Base-by-base conservation (phyloP, 129 eudicot species). In the Flaveria robusta region DNA sequence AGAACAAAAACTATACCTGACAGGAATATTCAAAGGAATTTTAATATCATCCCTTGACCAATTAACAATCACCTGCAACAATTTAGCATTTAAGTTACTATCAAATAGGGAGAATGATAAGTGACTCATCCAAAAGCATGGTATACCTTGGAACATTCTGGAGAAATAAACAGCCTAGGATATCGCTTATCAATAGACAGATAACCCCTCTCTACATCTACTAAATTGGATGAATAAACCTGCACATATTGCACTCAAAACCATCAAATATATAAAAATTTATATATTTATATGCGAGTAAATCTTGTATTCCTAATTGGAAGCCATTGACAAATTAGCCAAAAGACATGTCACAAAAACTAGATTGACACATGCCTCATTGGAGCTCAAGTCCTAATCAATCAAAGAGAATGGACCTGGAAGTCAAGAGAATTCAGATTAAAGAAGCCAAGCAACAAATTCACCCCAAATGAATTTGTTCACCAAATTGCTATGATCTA, bases 171-270 rank as follows among this genome's bases (percentile, higher is more conserved):
- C 54, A 81, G 59, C 69, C 81, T 81, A 76, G 85, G 78, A 81
- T 81, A 81, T 71, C 85, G 81, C 74, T 70, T 81, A 64, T 81
- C 85, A 63, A 81, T 70, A 62, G 85, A 81, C 72, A 76, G 8
- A 81, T 70, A 81, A 72, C 71, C 85, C 66, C 85, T 81, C 51
- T 81, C 85, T 26, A 54, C 62, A 62, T 81, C 85, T 76, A 81
- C 29, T 54, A 81, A 63, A 76, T 79, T 74, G 78, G 87, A 89
- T 2, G 99, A 70, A 77, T 84, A 83, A 20, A 94, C 97, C 99
- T 94, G 84, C 72, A 72, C 59, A 73, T 19, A 82, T 37, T 66
- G 14, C 74, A 23, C 50, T 42, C 22, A 34, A 52, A 68, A 68
- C 29, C 50, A 55, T 55, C 43, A 78, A 22, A 63, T 15, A 63